Conservation (phyloP, 768 basidiomycete genomes). For the Agrocybe pediades region DNA sequence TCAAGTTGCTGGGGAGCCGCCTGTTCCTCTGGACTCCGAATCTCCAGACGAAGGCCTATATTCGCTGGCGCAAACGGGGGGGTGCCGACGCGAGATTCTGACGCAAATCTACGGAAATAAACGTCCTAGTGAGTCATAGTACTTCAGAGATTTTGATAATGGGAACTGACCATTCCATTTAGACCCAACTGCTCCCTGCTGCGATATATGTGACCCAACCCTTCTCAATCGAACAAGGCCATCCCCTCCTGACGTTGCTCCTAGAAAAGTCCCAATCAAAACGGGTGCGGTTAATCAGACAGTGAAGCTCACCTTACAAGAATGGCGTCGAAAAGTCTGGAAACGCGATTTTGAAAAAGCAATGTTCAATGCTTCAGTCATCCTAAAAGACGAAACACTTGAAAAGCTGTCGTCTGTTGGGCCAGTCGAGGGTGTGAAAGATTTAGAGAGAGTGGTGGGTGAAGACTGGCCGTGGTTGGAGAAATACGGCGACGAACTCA, state of each 20-base stretch:
- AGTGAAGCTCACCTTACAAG: not conserved
- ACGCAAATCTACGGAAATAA: slow-evolving; percentile 18
- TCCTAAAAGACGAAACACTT: slow-evolving; percentile 13
- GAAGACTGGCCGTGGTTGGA: slow-evolving; percentile 21
- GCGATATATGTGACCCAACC: slow-evolving; percentile 21
- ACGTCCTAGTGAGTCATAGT: slow-evolving; percentile 6
- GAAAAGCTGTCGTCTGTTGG: slow-evolving; percentile 18
- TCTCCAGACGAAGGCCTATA: slow-evolving; percentile 29
- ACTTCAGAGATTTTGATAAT: not conserved
- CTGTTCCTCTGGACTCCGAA: slow-evolving; percentile 12
- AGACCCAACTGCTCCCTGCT: slow-evolving; percentile 24
- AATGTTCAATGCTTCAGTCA: slow-evolving; percentile 9
- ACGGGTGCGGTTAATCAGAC: slow-evolving; percentile 8
- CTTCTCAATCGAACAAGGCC: slow-evolving; percentile 19
- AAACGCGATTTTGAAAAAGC: slow-evolving; percentile 11
- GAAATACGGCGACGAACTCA: too few species aligned
- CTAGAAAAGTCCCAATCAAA: slow-evolving; percentile 7
- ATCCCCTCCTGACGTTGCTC: not conserved
- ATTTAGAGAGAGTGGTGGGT: slow-evolving; percentile 10
- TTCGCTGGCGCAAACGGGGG: slow-evolving; percentile 25
- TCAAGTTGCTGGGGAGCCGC: not conserved
- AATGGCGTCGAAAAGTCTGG: slow-evolving; percentile 15
- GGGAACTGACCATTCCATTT: not conserved
- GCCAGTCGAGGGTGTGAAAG: slow-evolving; percentile 4
- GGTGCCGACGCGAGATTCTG: slow-evolving; percentile 24